Evolutionary conservation across 1,284 basidiomycete species (phyloP), one percentile per base, ranked within the genome.

Genomic region (Trichosporon asahii): DNA sequence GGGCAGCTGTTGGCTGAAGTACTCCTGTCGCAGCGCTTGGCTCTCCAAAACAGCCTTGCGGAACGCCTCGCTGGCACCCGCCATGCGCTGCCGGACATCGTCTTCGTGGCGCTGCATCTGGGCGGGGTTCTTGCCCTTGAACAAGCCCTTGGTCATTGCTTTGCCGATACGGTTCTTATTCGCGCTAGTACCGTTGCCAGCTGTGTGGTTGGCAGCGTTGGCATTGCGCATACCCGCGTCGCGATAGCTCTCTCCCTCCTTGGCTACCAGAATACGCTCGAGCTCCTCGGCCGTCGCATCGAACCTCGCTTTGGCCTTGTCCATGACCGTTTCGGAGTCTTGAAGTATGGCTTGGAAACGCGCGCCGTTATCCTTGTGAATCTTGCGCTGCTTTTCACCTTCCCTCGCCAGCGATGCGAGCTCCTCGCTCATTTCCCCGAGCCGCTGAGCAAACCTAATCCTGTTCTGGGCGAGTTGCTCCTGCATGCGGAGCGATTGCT

Each of bases 351-450:
- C 89, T 80, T 99, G 96, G 77, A 96, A 93, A 67, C 95, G 88
- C 35, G 86, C 86, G 1, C 94, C 93, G 31, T 95, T 86, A 31
- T 98, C 95, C 81, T 96, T 97, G 57, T 92, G 92, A 82, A 90
- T 87, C 84, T 98, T 98, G 68, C 96, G 87, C 79, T 90, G 91
- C 85, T 94, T 95, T 75, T 99, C 96, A 0, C 97, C 93, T 82
- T 99, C 95, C 77, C 94, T 93, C 0, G 90, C 88, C 2, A 98
- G 85, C 25, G 88, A 90, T 21, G 87, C 85, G n/a, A 98, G 86
- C 81, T 99, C 96, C 57, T 98, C 95, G 78, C 91, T 91, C 92
- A 98, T 98, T 83, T 98, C 95, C 77, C 90, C 91, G 66, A 99
- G 86, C 55, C 94, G 89, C 72, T 90, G 88, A 0, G 94, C 88